Evolutionary conservation across 352 stramenopile species (phyloP), one percentile per base, ranked within the genome.

Genomic region (Phytophthora cryptogea): DNA sequence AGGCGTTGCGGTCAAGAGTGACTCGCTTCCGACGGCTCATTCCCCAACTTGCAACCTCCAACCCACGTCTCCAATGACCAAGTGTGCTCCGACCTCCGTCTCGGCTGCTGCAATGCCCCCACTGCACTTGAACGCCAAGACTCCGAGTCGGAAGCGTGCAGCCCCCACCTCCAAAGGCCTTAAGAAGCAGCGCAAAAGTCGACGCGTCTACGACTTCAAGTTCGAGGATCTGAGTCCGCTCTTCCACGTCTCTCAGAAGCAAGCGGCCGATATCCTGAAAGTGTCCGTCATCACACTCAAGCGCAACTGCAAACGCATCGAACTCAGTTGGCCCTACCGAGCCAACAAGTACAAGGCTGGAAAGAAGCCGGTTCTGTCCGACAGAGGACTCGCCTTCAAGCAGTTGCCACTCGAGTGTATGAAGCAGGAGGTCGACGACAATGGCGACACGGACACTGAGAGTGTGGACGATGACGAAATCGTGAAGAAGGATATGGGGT

Each of bases 161-260:
- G 13, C 32, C 6, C 44, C 46, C 17, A 53, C 50, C 47, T 52
- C 45, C 14, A 31, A 23, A 20, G 39, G 43, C 20, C 11, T 43
- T 32, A 55, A 57, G 48, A 72, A 66, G 52, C 42, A 43, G 11
- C 72, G 75, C 48, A 86, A 81, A 70, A 83, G 69, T 49, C 74
- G 77, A 30, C 46, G 67, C 8, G 31, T 74, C 26, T 87, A 70
- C 58, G 66, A 88, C 37, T 80, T 78, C 54, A 63, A 54, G 16
- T 58, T 49, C 14, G 42, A 79, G 6, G 63, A 76, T 9, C 59
- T 86, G 49, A 40, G 46, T 11, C 59, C 63, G 42, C 86, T 54
- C 55, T 88, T 79, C 56, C 72, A 88, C 41, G 61, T 88, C 35
- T 65, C 78, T 5, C 78, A 88, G 47, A 68, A 59, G 37, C 49